Evolutionary conservation across 2,329 filamentous ascomycete genomes (phyloP), one percentile per base, ranked within the genome.

Genomic region (Epichloe sylvatica): DNA sequence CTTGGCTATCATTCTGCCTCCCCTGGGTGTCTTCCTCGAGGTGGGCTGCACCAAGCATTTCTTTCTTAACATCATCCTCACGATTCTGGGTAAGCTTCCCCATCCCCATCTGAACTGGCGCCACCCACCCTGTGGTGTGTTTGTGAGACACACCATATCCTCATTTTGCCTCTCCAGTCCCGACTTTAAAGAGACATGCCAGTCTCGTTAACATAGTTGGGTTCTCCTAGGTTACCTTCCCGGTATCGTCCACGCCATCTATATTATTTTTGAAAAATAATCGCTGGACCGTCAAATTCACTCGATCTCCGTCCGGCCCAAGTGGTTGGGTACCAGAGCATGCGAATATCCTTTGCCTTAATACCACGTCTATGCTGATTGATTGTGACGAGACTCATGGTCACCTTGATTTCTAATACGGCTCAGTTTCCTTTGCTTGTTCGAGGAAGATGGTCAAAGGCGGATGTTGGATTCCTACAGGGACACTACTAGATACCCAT

Each of bases 11-110:
- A 73, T 95, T 72, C 80, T 95, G 57, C 89, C 89, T 51, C 89
- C 89, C 65, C 72, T 95, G 50, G 89, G 89, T 73, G 89, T 95
- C 67, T 92, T 94, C 78, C 85, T 95, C 59, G 89, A 95, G 83
- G 81, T 84, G 60, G 89, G 89, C 62, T 94, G 89, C 72, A 83
- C 83, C 65, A 80, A 83, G 58, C 86, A 94, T 66, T 75, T 95
- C 63, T 75, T 91, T 70, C 94, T 95, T 80, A 94, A 94, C 82
- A 86, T 94, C 69, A 77, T 89, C 63, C 73, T 94, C 70, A 94
- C 87, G 60, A 80, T 87, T 59, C 74, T 88, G 59, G 74, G 73
- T 76, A 71, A 56, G 71, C 52, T 39, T 12, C 30, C 38, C 34
- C 21, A 5, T 12, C 21, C 33, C 34, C 38, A 13, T 23, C 6